phyloP scores from a whole-genome alignment of 1,139 yeast species.

The Yueomyces sp. region DNA sequence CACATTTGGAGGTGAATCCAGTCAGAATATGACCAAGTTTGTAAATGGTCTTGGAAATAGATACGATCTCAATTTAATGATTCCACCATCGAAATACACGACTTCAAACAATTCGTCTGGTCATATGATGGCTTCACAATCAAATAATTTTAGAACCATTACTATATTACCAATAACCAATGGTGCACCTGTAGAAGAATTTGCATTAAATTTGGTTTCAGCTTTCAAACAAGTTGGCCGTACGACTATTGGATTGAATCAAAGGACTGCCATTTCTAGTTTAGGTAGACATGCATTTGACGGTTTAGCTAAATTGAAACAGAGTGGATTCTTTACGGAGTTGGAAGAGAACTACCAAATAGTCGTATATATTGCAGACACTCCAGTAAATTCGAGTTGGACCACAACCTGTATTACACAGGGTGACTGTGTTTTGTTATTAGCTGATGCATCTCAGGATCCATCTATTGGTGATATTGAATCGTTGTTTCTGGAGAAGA shows the following conservation, averaged over 20 bases:
- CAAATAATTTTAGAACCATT: constrained; percentile 52
- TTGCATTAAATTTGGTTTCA: constrained; percentile 58
- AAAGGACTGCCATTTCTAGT: constrained; percentile 66
- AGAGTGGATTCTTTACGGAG: constrained; percentile 82
- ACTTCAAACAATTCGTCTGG: constrained; percentile 7
- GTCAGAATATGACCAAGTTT: constrained; percentile 3
- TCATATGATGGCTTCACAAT: constrained; percentile 6
- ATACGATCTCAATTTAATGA: constrained; percentile 15
- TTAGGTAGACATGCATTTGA: constrained; percentile 91
- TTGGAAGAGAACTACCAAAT: constrained; percentile 82
- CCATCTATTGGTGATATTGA: constrained; percentile 81
- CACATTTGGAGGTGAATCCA: neutral
- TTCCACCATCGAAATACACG: constrained; percentile 11
- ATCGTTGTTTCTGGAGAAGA: constrained; percentile 55
- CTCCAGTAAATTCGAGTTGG: constrained; percentile 78
- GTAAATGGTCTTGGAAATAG: constrained; percentile 9
- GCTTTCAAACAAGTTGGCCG: constrained; percentile 67
- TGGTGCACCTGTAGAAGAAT: constrained; percentile 76
- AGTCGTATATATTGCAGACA: constrained; percentile 79
- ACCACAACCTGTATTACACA: constrained; percentile 86
- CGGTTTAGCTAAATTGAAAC: constrained; percentile 69
- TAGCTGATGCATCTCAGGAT: constrained; percentile 60
- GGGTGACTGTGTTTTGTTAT: constrained; percentile 73
- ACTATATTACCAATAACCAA: constrained; percentile 69
- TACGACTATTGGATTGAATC: constrained; percentile 66